phyloP scores from a whole-genome alignment of 179 eudicot species.

The Nepenthes alata region DNA sequence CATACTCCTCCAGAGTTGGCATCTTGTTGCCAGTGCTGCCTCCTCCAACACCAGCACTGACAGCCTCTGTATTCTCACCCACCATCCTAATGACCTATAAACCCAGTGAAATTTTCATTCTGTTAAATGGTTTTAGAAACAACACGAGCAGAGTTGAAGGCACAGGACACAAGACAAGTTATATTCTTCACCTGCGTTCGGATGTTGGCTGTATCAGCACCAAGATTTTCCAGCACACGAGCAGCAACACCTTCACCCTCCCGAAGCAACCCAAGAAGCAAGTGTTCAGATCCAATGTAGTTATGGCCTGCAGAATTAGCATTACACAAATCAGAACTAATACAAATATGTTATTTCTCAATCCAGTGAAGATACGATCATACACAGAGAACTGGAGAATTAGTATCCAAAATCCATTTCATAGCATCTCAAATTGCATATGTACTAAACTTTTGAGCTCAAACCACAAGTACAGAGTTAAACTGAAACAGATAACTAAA shows the following conservation, averaged over 20 bases:
- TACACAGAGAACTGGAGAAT: neutral
- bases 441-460: too few relatives aligned
- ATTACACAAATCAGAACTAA: too few relatives aligned
- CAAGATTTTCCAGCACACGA: conserved; percentile 80
- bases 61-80: conserved; percentile 76
- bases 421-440: too few relatives aligned
- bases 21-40: conserved; percentile 61
- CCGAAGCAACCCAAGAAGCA: conserved; percentile 83
- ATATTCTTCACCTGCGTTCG: conserved; percentile 51
- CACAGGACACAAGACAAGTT: neutral
- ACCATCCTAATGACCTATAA: conserved; percentile 76
- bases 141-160: neutral
- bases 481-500: too few relatives aligned
- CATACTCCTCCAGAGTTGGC: conserved; percentile 95
- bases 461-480: too few relatives aligned
- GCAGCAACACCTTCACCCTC: conserved; percentile 99
- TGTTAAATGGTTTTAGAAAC: neutral
- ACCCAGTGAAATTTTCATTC: neutral
- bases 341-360: too few relatives aligned
- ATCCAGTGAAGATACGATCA: neutral
- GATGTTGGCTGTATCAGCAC: conserved; percentile 80
- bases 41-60: conserved; percentile 88
- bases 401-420: neutral
- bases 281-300: conserved; percentile 88
- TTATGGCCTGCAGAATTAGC: conserved; percentile 50